Percentiles rank a stretch among this genome's conserved stretches.
These are phyloP conservation scores for Themeda triandra DNA, from an alignment of 176 grass and related monocot species.

Conservation along the genomic window DNA sequence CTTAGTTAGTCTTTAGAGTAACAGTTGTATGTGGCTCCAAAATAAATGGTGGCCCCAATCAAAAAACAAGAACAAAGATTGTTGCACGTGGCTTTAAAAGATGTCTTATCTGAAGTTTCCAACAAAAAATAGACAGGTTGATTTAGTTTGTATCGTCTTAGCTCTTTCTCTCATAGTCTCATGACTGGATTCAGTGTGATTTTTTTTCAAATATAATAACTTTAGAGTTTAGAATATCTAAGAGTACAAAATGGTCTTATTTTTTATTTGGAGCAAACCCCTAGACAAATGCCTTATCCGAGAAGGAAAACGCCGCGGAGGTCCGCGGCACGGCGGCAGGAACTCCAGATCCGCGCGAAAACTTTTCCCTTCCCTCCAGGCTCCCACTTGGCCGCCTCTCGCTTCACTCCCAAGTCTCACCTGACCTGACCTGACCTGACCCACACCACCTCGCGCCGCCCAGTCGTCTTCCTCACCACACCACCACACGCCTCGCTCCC, in stretches of 20 bases:
- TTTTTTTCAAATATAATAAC: not conserved
- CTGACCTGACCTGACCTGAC: not conserved
- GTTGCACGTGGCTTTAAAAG: too few species aligned
- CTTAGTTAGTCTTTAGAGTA: too few species aligned
- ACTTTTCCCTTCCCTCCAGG: not conserved
- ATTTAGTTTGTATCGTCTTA: too few species aligned
- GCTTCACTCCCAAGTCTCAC: not conserved
- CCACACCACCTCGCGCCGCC: not conserved
- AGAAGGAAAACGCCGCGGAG: not conserved
- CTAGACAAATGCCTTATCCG: not conserved
- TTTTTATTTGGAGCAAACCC: too few species aligned
- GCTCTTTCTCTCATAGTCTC: too few species aligned
- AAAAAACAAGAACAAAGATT: too few species aligned
- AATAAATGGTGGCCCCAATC: too few species aligned
- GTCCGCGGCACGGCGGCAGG: too few species aligned
- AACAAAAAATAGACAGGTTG: not conserved
- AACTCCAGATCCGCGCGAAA: slow-evolving; percentile 55
- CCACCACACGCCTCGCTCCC: not conserved
- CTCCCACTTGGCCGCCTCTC: slow-evolving; percentile 13
- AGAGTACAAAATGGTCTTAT: too few species aligned
- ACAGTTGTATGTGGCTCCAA: too few species aligned
- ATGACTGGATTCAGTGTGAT: too few species aligned
- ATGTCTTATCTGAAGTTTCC: not conserved
- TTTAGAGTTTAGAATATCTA: not conserved
- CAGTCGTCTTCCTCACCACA: slow-evolving; percentile 23